These are phyloP conservation scores for Scytalidium sp. DNA, from an alignment of 2,329 filamentous ascomycete species.

Conservation along the genomic window DNA sequence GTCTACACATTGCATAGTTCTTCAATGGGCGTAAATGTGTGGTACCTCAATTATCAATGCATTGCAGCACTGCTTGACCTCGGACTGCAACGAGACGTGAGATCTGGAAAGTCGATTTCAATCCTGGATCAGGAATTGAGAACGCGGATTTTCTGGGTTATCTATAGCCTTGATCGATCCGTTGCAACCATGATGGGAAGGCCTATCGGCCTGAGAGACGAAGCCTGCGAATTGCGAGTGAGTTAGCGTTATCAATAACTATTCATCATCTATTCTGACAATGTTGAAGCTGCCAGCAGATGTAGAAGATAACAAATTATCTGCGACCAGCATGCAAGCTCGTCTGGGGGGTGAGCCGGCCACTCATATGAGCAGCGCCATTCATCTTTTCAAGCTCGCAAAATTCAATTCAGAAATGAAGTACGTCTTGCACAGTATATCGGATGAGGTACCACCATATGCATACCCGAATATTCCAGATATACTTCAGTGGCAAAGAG, in stretches of 20 bases:
- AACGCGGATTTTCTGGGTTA: slow-evolving; percentile 53
- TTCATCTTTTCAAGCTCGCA: slow-evolving; percentile 46
- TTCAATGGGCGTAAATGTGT: slow-evolving; percentile 45
- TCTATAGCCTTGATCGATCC: slow-evolving; percentile 48
- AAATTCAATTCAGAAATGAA: slow-evolving; percentile 56
- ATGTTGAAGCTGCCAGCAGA: slow-evolving; percentile 16
- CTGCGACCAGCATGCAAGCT: slow-evolving; percentile 9
- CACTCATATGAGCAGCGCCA: slow-evolving; percentile 37
- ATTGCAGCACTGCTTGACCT: slow-evolving; percentile 48
- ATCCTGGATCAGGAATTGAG: slow-evolving; percentile 50
- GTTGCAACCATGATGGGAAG: slow-evolving; percentile 55
- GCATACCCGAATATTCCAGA: slow-evolving; percentile 44
- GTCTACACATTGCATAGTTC: slow-evolving; percentile 50
- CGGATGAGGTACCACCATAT: slow-evolving; percentile 42
- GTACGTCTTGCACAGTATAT: slow-evolving; percentile 51
- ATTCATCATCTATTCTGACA: background rate
- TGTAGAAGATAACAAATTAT: slow-evolving; percentile 14
- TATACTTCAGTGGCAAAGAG: slow-evolving; percentile 43
- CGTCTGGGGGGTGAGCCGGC: slow-evolving; percentile 9
- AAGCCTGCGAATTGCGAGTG: slow-evolving; percentile 50
- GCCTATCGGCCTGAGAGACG: slow-evolving; percentile 51
- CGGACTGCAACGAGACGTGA: slow-evolving; percentile 48
- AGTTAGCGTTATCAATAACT: slow-evolving; percentile 9
- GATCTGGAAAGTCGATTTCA: slow-evolving; percentile 38
- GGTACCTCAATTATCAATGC: slow-evolving; percentile 55